These are phyloP conservation scores for Colletotrichum agaves DNA, from an alignment of 2,329 filamentous ascomycete genomes.

Conservation along the genomic window DNA sequence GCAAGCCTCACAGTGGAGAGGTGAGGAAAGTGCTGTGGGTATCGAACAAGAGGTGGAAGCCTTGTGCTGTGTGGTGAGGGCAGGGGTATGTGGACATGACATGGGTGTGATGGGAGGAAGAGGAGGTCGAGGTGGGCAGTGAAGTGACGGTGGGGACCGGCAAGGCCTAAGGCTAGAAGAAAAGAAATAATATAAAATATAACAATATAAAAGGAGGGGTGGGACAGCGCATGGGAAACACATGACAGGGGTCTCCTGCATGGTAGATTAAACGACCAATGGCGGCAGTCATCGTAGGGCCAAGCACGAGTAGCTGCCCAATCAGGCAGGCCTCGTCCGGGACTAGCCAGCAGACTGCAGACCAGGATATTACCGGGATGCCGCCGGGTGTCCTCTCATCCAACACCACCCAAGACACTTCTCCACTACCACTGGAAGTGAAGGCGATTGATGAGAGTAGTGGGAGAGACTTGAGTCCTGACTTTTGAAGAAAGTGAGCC, in stretches of 20 bases:
- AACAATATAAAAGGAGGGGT: conserved; percentile 38
- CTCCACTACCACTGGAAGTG: conserved; percentile 1
- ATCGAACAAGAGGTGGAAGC: neutral
- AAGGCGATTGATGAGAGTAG: neutral
- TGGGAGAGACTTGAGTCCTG: neutral
- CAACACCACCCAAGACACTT: conserved; percentile 14
- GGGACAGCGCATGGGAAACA: conserved; percentile 63
- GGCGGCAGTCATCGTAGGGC: conserved; percentile 47
- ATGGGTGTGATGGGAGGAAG: no score
- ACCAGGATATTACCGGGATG: conserved; percentile 50
- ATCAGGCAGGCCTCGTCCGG: conserved; percentile 60
- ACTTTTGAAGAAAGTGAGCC: neutral
- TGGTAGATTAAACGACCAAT: conserved; percentile 66
- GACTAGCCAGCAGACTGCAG: conserved; percentile 52
- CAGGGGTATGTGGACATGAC: conserved; percentile 1
- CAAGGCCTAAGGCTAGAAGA: conserved; percentile 8
- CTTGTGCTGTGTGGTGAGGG: conserved; percentile 1
- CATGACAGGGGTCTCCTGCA: conserved; percentile 59
- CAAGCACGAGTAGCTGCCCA: conserved; percentile 60
- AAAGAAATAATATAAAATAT: conserved; percentile 15
- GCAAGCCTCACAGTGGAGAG: conserved; percentile 19
- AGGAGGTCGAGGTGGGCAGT: neutral
- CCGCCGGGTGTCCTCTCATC: conserved; percentile 23
- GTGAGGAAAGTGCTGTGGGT: conserved; percentile 20
- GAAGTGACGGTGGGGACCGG: neutral